Percentiles rank a stretch among this genome's conserved stretches.
These are phyloP conservation scores for Dictyostelium firmibasis DNA, from an alignment of 78 protist species.

Conservation along the genomic window DNA sequence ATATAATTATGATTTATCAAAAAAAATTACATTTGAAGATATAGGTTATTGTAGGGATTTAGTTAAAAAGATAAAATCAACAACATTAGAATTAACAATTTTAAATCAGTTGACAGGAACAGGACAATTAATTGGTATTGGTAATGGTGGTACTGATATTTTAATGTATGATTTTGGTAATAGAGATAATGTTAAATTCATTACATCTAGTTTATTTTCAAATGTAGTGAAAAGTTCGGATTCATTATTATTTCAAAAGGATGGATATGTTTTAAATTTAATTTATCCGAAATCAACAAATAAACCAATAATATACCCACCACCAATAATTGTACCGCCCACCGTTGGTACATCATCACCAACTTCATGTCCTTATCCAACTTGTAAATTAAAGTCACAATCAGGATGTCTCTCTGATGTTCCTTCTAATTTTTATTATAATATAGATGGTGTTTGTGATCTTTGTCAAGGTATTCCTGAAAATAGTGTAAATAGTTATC, in stretches of 20 bases:
- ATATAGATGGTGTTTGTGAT: background rate
- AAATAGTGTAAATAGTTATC: background rate
- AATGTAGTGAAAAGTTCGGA: background rate
- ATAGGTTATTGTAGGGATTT: conserved; percentile 7
- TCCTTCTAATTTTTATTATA: background rate
- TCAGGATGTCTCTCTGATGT: background rate
- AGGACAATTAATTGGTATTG: background rate
- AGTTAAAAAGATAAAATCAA: background rate
- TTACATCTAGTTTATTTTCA: background rate
- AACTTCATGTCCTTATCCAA: background rate
- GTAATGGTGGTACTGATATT: background rate
- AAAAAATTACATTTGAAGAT: background rate
- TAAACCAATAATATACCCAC: background rate
- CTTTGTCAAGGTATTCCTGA: background rate
- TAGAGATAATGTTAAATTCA: background rate
- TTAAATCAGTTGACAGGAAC: background rate
- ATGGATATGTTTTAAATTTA: background rate
- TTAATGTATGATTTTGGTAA: background rate
- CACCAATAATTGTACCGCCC: background rate
- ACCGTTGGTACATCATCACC: background rate
- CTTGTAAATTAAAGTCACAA: background rate
- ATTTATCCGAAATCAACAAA: background rate
- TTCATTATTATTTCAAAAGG: background rate
- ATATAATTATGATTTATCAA: background rate
- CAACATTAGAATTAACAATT: conserved; percentile 3